A percentile compares a stretch with the other conserved stretches of the same genome.
Conservation (phyloP, 768 basidiomycete genomes). For the Tephrocybe sp. region DNA sequence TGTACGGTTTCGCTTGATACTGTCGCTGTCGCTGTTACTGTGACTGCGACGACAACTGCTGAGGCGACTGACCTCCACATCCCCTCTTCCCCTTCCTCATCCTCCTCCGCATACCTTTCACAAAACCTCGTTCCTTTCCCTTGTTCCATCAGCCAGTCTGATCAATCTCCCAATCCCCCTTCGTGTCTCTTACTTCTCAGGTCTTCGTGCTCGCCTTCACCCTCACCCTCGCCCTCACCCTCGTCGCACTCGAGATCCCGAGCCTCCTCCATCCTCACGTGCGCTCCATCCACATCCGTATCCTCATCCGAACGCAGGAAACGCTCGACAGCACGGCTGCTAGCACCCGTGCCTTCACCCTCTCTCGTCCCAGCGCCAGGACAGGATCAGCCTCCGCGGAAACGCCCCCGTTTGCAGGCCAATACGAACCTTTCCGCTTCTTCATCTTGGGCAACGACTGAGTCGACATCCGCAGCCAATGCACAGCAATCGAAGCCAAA, state of each 20-base stretch:
- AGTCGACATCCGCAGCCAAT: no score
- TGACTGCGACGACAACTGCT: constrained; percentile 14
- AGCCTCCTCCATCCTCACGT: no score
- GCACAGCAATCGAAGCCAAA: no score
- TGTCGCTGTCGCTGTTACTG: constrained; percentile 4
- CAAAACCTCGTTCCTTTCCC: constrained; percentile 20
- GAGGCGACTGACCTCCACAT: constrained; percentile 5
- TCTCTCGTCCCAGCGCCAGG: constrained; percentile 6
- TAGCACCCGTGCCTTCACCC: background rate
- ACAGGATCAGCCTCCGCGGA: constrained; percentile 17
- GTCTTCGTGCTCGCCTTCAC: constrained; percentile 6
- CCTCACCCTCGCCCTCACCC: constrained; percentile 9
- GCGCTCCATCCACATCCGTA: no score
- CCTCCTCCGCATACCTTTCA: constrained; percentile 5
- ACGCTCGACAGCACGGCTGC: constrained; percentile 12
- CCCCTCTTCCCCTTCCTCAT: constrained; percentile 7
- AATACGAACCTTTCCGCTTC: no score
- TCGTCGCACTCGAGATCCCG: background rate
- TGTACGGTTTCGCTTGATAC: constrained; percentile 19
- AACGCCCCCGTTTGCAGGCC: constrained; percentile 17
- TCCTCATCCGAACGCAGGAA: constrained; percentile 14
- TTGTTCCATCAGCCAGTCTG: constrained; percentile 19
- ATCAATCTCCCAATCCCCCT: background rate
- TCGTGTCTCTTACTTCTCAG: constrained; percentile 16
- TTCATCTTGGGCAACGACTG: no score